Evolutionary conservation across 2,329 filamentous ascomycete genomes (phyloP).

Genomic region (Fusarium sp.): DNA sequence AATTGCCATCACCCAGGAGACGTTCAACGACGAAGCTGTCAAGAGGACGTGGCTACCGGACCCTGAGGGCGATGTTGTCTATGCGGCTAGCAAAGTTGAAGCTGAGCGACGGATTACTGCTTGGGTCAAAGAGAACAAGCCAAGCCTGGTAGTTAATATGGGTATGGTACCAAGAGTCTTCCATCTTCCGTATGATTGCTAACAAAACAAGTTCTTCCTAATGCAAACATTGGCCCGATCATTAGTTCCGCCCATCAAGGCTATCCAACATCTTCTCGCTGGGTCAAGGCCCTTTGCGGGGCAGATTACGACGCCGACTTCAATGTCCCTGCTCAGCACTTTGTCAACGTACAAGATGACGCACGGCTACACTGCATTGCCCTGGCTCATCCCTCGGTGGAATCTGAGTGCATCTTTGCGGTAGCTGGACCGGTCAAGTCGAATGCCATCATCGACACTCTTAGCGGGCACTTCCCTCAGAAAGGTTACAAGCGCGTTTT

Average conservation of each 20-base stretch:
- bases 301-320: not conserved
- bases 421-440: not conserved
- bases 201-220: not conserved
- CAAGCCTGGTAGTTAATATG: not conserved
- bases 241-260: not conserved
- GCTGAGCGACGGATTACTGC: not conserved
- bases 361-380: not conserved
- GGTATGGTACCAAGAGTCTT: not conserved
- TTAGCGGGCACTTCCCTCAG: not conserved
- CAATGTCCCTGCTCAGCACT: not conserved
- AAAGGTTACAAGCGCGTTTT: not conserved
- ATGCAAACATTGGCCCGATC: not conserved
- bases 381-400: not conserved
- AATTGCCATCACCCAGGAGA: not conserved
- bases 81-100: not conserved
- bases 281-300: not conserved
- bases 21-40: not conserved
- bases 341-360: not conserved
- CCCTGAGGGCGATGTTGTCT: not conserved
- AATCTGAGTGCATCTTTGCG: not conserved
- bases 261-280: constrained; percentile 4
- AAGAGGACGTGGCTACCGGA: not conserved
- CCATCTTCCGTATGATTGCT: not conserved
- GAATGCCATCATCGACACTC: not conserved
- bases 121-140: not conserved